Conservation (phyloP, 2,329 filamentous ascomycete species). For the Plectosphaerella cucumerina region DNA sequence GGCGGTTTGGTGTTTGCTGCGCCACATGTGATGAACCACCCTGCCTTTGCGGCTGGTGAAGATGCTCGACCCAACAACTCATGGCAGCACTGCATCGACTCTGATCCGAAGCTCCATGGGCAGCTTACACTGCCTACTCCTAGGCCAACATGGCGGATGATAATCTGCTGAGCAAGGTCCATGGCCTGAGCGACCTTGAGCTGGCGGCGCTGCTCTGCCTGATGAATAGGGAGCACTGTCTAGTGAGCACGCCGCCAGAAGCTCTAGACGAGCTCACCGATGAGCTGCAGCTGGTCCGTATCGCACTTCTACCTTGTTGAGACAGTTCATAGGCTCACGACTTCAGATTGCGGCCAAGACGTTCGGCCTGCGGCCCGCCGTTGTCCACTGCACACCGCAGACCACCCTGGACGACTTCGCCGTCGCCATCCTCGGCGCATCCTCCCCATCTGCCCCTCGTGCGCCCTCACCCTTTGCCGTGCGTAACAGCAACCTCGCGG, state of each 20-base stretch:
- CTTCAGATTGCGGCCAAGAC: slow-evolving; percentile 60
- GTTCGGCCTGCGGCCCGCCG: slow-evolving; percentile 67
- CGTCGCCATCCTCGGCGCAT: slow-evolving; percentile 57
- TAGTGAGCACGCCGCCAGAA: slow-evolving; percentile 68
- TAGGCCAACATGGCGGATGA: slow-evolving; percentile 53
- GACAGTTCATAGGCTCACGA: too few species aligned
- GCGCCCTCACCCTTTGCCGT: slow-evolving; percentile 18
- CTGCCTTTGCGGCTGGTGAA: not conserved
- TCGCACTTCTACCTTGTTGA: not conserved
- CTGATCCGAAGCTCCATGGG: not conserved
- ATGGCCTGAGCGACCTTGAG: slow-evolving; percentile 80
- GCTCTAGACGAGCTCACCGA: slow-evolving; percentile 64
- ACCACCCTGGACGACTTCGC: slow-evolving; percentile 82
- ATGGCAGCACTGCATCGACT: not conserved
- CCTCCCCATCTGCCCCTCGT: slow-evolving; percentile 18
- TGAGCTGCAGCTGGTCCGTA: slow-evolving; percentile 65
- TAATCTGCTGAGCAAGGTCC: slow-evolving; percentile 63
- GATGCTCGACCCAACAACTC: not conserved
- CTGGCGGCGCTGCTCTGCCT: slow-evolving; percentile 81
- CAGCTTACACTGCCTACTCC: not conserved
- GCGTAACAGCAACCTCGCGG: slow-evolving; percentile 3
- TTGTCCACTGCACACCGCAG: slow-evolving; percentile 67
- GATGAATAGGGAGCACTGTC: slow-evolving; percentile 78
- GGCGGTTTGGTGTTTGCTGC: not conserved
- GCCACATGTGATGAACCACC: not conserved